Conservation (phyloP, 371 early-diverging fungal genomes). For the Sporodiniella umbellata region DNA sequence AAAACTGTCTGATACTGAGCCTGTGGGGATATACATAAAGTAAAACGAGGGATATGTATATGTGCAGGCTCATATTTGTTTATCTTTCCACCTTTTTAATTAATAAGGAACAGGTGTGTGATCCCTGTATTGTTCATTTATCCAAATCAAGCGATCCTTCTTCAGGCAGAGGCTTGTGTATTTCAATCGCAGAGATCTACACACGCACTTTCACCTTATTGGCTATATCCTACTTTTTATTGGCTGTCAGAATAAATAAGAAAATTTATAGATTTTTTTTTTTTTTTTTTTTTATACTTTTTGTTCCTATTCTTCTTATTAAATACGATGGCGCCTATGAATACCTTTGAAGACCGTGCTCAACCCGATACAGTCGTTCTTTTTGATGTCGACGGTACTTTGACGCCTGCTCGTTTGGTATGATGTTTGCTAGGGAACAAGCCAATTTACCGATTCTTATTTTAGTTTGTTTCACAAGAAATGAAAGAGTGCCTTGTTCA, state of each 20-base stretch:
- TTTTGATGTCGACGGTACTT: constrained; percentile 99
- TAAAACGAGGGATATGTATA: no score
- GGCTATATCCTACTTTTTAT: neutral
- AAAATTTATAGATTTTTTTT: neutral
- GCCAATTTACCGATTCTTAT: neutral
- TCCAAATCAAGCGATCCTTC: no score
- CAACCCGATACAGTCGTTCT: constrained; percentile 86
- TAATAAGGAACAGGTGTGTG: no score
- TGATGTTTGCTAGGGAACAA: neutral
- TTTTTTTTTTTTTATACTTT: neutral
- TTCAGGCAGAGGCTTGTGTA: neutral
- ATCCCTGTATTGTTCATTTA: no score
- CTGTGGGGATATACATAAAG: no score
- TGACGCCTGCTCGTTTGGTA: constrained; percentile 95
- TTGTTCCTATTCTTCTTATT: neutral
- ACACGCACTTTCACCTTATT: neutral
- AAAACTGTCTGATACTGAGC: no score
- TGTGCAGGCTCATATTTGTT: no score
- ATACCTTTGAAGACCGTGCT: constrained; percentile 54
- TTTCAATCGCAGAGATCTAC: constrained; percentile 1
- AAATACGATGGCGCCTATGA: constrained; percentile 20
- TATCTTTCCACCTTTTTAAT: no score
- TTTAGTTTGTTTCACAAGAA: constrained; percentile 65
- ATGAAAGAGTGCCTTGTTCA: constrained; percentile 80
- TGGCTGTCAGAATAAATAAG: neutral